Evolutionary conservation across 2,329 filamentous ascomycete genomes (phyloP), one percentile per base, ranked within the genome.

Genomic region (Aspergillus pseudonomiae): DNA sequence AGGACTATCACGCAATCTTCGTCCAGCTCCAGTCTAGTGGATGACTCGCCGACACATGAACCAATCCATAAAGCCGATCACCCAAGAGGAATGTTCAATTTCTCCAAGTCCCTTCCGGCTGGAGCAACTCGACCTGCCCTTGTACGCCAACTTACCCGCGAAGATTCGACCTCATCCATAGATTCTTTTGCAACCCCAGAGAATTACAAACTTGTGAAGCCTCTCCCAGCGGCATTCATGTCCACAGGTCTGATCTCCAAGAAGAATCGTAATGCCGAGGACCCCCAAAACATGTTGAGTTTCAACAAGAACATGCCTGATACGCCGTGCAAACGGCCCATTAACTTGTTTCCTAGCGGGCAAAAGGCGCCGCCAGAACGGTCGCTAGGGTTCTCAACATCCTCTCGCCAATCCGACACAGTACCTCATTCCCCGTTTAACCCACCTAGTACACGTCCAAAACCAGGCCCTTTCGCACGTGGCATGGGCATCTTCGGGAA

Each of bases 221-320:
- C 94, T 26, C 85, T 91, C 61, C 89, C 91, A 36, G 89, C 91
- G 46, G 93, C 93, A 7, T 97, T 97, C 79, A 93, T 93, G 83
- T 98, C 95, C 1, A 98, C 95, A 0, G 94, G 94, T 1, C 82
- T 99, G 32, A 90, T 99, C 60, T 97, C 95, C 12, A 99, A 99
- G 81, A 92, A 96, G 77, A 96, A 95, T 73, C 89, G 92, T 62
- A 89, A 92, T 75, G 86, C 89, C 0, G 92, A 97, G 69, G 86
- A 92, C 58, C 86, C 77, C 67, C 79, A 82, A 73, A 79, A 81
- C 68, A 78, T 77, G 59, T 78, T 81, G 43, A 82, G 81, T 28
- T 80, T 80, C 32, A 85, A 84, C 77, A 88, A 90, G 74, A 85
- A 86, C 34, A 94, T 96, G 84, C 94, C 95, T 0, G 95, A 98